Evolutionary conservation across 1,139 yeast genomes (phyloP).

Genomic region (Pichia sp.): DNA sequence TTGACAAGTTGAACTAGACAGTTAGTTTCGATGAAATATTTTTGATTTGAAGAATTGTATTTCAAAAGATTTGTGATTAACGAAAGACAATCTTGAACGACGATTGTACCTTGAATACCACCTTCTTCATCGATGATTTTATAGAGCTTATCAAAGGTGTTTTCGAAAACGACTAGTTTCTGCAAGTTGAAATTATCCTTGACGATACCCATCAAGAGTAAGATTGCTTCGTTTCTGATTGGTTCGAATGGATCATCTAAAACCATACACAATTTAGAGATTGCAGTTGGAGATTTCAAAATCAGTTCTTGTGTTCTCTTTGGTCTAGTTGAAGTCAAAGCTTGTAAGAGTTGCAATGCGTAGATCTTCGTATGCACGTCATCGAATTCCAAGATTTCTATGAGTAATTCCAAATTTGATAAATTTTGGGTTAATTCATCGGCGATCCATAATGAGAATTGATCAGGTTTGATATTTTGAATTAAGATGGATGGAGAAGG

Average conservation of each 20-base stretch:
- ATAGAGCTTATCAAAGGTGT: conserved; percentile 81
- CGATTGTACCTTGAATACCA: conserved; percentile 85
- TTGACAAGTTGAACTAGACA: conserved; percentile 64
- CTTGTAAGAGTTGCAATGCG: conserved; percentile 81
- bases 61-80: conserved; percentile 69
- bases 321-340: conserved; percentile 77
- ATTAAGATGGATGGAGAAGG: conserved; percentile 75
- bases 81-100: conserved; percentile 86
- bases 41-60: conserved; percentile 90
- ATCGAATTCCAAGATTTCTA: conserved; percentile 44
- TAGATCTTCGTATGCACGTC: conserved; percentile 81
- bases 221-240: conserved; percentile 83
- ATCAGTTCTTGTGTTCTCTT: conserved; percentile 71
- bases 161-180: conserved; percentile 92
- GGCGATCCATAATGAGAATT: conserved; percentile 91
- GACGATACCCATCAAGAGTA: conserved; percentile 79
- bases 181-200: conserved; percentile 86
- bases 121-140: conserved; percentile 83
- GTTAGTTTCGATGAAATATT: conserved; percentile 81
- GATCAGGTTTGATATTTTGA: conserved; percentile 60
- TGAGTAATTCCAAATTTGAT: conserved; percentile 49
- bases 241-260: conserved; percentile 80
- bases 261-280: conserved; percentile 68
- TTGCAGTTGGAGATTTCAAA: conserved; percentile 72
- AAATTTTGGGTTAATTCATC: conserved; percentile 82